Conservation (phyloP, 495 filamentous ascomycete genomes). For the Parmelia sp. region DNA sequence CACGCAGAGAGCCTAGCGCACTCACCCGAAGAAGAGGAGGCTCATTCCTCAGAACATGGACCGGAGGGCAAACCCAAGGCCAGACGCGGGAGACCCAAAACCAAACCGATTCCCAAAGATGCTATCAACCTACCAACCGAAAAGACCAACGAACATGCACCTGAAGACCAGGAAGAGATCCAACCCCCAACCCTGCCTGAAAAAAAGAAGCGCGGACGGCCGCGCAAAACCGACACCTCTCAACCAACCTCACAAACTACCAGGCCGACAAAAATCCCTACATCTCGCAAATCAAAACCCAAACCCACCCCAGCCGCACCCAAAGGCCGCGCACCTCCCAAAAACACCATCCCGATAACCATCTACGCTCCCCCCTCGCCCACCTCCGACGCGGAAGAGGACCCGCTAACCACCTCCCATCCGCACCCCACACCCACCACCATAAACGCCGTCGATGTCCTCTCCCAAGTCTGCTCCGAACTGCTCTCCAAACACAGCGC, state of each 20-base stretch:
- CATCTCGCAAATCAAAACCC: neutral
- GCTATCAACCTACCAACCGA: neutral
- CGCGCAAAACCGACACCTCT: slow-evolving; percentile 5
- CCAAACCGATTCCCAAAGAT: neutral
- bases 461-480: slow-evolving; percentile 21
- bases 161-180: slow-evolving; percentile 5
- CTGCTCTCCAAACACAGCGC: slow-evolving; percentile 14
- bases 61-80: neutral
- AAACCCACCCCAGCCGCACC: neutral
- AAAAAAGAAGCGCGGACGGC: slow-evolving; percentile 17
- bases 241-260: neutral
- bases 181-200: neutral
- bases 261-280: neutral
- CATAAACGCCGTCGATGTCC: slow-evolving; percentile 14
- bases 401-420: slow-evolving; percentile 30
- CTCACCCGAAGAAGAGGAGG: slow-evolving; percentile 3
- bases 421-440: slow-evolving; percentile 9
- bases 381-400: slow-evolving; percentile 36
- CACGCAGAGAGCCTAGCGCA: neutral
- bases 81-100: neutral
- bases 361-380: slow-evolving; percentile 18
- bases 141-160: neutral
- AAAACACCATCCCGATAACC: slow-evolving; percentile 20
- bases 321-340: neutral
- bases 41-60: neutral